phyloP scores from a whole-genome alignment of 164 flowering plant genomes.

The Litsea cubeba region DNA sequence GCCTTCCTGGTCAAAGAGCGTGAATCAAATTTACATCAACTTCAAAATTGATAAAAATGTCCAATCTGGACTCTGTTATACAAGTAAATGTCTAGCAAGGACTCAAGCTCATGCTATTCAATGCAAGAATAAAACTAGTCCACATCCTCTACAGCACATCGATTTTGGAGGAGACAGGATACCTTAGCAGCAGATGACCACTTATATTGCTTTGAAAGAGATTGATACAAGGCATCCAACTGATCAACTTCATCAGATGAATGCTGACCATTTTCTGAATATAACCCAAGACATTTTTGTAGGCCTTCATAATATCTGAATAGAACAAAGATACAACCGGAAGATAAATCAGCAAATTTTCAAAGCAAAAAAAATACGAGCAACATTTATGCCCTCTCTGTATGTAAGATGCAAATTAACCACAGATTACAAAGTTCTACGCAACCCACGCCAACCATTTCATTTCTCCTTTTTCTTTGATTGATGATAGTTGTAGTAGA shows the following conservation, averaged over 20 bases:
- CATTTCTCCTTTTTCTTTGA: no score
- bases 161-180: background rate
- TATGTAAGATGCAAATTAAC: background rate
- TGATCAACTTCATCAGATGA: conserved; percentile 59
- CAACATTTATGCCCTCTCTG: background rate
- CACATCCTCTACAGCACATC: background rate
- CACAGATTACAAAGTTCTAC: no score
- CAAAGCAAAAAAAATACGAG: background rate
- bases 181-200: conserved; percentile 99
- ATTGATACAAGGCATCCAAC: conserved; percentile 66
- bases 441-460: no score
- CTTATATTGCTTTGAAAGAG: conserved; percentile 57
- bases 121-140: background rate
- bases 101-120: background rate
- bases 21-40: no score
- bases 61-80: background rate
- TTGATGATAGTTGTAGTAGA: no score
- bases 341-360: background rate
- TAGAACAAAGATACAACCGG: conserved; percentile 3
- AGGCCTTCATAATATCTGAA: conserved; percentile 88
- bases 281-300: conserved; percentile 77
- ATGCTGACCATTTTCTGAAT: conserved; percentile 48
- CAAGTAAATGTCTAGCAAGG: background rate
- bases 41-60: background rate
- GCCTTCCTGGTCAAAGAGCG: no score